phyloP scores from a whole-genome alignment of 306 rosid genomes.

The Prunus mira region DNA sequence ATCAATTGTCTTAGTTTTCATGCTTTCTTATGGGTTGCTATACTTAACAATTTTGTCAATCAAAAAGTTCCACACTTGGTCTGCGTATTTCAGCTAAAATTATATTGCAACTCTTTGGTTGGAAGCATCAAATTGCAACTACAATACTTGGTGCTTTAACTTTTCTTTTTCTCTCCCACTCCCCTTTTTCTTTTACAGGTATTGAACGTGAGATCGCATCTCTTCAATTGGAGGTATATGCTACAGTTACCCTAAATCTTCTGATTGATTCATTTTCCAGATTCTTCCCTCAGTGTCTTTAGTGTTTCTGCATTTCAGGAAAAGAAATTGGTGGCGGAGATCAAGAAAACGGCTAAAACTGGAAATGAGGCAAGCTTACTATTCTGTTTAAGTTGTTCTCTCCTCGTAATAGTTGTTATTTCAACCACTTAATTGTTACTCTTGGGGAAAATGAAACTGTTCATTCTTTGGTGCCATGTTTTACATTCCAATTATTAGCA shows the following conservation, averaged over 20 bases:
- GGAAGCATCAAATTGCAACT: slow-evolving; percentile 1
- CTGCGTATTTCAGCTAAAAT: background rate
- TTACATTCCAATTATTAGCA: background rate
- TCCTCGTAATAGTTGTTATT: background rate
- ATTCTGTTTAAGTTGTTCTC: background rate
- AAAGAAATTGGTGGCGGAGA: slow-evolving; percentile 90
- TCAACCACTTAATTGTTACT: background rate
- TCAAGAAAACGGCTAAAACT: slow-evolving; percentile 80
- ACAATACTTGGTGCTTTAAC: background rate
- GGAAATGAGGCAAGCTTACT: slow-evolving; percentile 75
- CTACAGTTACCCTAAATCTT: background rate
- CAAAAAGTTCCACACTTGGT: background rate
- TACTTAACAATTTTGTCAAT: background rate
- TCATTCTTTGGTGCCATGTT: background rate
- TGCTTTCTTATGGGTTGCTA: background rate
- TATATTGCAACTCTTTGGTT: background rate
- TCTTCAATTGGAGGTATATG: slow-evolving; percentile 80
- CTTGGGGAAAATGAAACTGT: too few species aligned
- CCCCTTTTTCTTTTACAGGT: slow-evolving; percentile 37
- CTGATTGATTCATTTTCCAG: background rate
- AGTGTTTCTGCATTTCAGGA: slow-evolving; percentile 51
- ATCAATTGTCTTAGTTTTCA: background rate
- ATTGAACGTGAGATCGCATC: slow-evolving; percentile 90
- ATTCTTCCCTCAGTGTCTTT: slow-evolving; percentile 7
- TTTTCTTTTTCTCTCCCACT: background rate